These are phyloP conservation scores for Arthrobotrys conoides DNA, from an alignment of 2,329 filamentous ascomycete genomes.

Conservation along the genomic window DNA sequence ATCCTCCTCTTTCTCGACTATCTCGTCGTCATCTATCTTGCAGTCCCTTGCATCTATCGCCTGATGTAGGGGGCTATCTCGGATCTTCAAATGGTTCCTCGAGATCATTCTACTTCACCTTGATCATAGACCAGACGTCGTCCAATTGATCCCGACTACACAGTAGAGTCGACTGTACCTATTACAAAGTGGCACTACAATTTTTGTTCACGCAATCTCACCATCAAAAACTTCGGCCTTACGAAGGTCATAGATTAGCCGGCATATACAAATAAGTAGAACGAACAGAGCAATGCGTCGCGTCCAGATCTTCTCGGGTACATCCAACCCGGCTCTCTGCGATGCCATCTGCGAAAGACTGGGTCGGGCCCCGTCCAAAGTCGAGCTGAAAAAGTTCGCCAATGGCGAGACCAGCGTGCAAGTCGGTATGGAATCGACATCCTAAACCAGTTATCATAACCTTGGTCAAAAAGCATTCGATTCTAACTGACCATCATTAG, in stretches of 20 bases:
- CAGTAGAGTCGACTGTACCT: not conserved
- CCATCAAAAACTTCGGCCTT: constrained; percentile 3
- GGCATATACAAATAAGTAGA: constrained; percentile 1
- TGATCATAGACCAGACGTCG: constrained; percentile 32
- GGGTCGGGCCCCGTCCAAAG: constrained; percentile 74
- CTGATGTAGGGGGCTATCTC: constrained; percentile 43
- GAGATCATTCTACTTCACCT: constrained; percentile 39
- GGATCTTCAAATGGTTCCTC: constrained; percentile 44
- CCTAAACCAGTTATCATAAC: constrained; percentile 12
- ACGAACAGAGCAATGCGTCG: constrained; percentile 71
- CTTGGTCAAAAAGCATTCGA: constrained; percentile 1
- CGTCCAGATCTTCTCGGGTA: constrained; percentile 78
- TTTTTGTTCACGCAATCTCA: constrained; percentile 6
- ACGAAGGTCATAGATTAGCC: constrained; percentile 10
- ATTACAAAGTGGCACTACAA: constrained; percentile 29
- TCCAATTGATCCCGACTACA: constrained; percentile 40
- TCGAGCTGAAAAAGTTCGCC: constrained; percentile 76
- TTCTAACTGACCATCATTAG: constrained; percentile 28
- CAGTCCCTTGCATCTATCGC: constrained; percentile 37
- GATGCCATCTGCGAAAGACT: constrained; percentile 78
- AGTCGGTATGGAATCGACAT: constrained; percentile 70
- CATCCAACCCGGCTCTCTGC: constrained; percentile 76
- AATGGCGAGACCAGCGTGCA: constrained; percentile 80
- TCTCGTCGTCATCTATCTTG: not conserved
- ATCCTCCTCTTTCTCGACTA: not conserved